Percentiles rank a stretch among this genome's conserved stretches.
phyloP scores from a whole-genome alignment of 1,139 yeast species.

The Yamadazyma buinensis region DNA sequence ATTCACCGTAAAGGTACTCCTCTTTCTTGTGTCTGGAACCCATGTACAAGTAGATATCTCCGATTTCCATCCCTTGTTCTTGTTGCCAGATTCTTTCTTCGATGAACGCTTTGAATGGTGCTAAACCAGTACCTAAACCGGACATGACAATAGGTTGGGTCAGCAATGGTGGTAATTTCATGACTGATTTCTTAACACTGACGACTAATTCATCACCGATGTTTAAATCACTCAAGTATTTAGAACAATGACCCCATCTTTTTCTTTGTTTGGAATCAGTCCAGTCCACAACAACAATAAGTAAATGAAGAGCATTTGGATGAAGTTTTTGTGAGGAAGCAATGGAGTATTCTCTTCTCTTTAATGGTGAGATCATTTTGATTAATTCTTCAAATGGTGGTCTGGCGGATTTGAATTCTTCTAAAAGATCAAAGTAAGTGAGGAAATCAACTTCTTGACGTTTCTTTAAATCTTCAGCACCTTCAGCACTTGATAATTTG shows the following conservation, averaged over 20 bases:
- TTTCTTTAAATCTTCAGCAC: constrained; percentile 81
- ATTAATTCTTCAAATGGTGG: constrained; percentile 74
- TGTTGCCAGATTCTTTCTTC: constrained; percentile 96
- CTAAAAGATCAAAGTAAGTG: constrained; percentile 78
- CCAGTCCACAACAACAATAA: constrained; percentile 98
- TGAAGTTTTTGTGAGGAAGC: constrained; percentile 94
- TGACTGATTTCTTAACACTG: constrained; percentile 93
- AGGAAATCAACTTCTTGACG: constrained; percentile 82
- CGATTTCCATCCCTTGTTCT: constrained; percentile 84
- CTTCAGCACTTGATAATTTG: constrained; percentile 69
- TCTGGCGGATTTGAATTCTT: constrained; percentile 77
- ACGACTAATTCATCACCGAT: constrained; percentile 89
- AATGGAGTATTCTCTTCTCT: constrained; percentile 98
- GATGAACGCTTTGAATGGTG: constrained; percentile 96
- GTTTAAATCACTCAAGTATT: constrained; percentile 72
- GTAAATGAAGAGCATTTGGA: constrained; percentile 84
- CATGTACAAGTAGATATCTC: constrained; percentile 81
- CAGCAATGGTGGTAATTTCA: constrained; percentile 88
- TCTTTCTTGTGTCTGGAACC: constrained; percentile 97
- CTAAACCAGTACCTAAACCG: constrained; percentile 97
- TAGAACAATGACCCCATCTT: constrained; percentile 93
- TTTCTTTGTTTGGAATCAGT: constrained; percentile 79
- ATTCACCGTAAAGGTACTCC: constrained; percentile 93
- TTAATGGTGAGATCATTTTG: constrained; percentile 74
- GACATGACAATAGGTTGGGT: constrained; percentile 94